A percentile compares a stretch with the other conserved stretches of the same genome.
These are phyloP conservation scores for Monascus ruber DNA, from an alignment of 2,329 filamentous ascomycete species.

Conservation along the genomic window DNA sequence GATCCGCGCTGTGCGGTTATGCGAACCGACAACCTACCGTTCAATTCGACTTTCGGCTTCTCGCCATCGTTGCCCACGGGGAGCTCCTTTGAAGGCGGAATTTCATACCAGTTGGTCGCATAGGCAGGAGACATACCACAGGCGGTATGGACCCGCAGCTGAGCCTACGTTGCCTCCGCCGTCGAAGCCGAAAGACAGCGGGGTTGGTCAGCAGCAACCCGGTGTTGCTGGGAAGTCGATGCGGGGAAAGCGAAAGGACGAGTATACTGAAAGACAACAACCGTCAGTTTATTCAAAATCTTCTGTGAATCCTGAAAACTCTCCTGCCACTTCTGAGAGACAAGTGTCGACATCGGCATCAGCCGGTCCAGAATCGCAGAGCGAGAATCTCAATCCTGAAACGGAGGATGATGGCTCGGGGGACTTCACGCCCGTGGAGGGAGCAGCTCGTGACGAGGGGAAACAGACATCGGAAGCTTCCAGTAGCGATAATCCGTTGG, in stretches of 20 bases:
- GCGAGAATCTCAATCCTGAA: slow-evolving; percentile 12
- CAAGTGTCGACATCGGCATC: neutral
- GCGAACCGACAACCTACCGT: slow-evolving; percentile 33
- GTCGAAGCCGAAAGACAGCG: slow-evolving; percentile 16
- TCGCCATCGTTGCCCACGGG: slow-evolving; percentile 3
- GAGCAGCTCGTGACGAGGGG: slow-evolving; percentile 5
- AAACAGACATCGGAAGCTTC: neutral
- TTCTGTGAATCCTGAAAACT: slow-evolving; percentile 5
- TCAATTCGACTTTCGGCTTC: slow-evolving; percentile 27
- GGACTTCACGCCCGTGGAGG: neutral
- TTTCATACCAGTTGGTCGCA: slow-evolving; percentile 27
- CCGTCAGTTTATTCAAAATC: slow-evolving; percentile 3
- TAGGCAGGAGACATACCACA: slow-evolving; percentile 30
- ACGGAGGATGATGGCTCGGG: neutral
- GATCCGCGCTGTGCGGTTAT: slow-evolving; percentile 45
- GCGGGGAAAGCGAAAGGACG: slow-evolving; percentile 1
- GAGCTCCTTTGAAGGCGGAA: slow-evolving; percentile 13
- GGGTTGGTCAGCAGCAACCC: slow-evolving; percentile 6
- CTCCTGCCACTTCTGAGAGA: slow-evolving; percentile 6
- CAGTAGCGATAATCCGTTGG: slow-evolving; percentile 18
- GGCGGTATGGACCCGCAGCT: slow-evolving; percentile 36
- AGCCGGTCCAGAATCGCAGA: slow-evolving; percentile 11
- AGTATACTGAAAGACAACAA: slow-evolving; percentile 2
- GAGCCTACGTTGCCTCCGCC: slow-evolving; percentile 31
- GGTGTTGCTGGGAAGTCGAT: slow-evolving; percentile 4